Base-by-base conservation (phyloP, 257 asterid genomes). In the Verbena officinalis region DNA sequence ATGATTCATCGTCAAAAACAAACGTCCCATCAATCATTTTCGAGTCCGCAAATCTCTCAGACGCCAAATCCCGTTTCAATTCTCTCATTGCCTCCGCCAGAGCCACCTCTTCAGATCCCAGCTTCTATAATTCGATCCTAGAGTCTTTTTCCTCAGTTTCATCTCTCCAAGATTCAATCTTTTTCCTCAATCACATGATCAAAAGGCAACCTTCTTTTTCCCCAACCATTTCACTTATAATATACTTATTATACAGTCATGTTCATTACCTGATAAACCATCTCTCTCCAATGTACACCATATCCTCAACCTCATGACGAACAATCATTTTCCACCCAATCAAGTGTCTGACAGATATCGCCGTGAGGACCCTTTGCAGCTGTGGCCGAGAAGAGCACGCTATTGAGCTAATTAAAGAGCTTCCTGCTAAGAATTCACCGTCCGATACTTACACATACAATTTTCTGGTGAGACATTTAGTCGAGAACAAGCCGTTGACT, bases 371-470 rank as follows among this genome's bases (percentile, higher is more conserved):
- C 72, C 97, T 93, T 71, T 93, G 97, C 56, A 71, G 84, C 14
- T 73, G 75, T 20, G 92, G 82, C n/a, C 78, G 88, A 1, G 95
- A 90, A 63, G 95, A 87, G 79, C 78, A 86, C 52, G 96, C 96
- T 20, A 50, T 88, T 59, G 89, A 87, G 74, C 76, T 90, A 66
- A 77, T 88, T 1, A 86, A 86, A 80, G 95, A 90, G 64, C 86
- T 90, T 14, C 76, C 81, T 1, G 64, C 79, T 24, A 84, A 71
- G 77, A 62, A 86, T 53, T 80, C 74, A 53, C 85, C 52, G 1
- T 95, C 96, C 14, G 97, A 90, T 82, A 16, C 76, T 0, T 75
- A 79, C 69, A 86, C 95, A 7, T 94, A 90, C 63, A 90, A 90
- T 75, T 90, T 86, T 67, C 67, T 93, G 78, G 95, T 90, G 55